Conservation (phyloP, 2,329 filamentous ascomycete genomes). For the Xylaria sp. region DNA sequence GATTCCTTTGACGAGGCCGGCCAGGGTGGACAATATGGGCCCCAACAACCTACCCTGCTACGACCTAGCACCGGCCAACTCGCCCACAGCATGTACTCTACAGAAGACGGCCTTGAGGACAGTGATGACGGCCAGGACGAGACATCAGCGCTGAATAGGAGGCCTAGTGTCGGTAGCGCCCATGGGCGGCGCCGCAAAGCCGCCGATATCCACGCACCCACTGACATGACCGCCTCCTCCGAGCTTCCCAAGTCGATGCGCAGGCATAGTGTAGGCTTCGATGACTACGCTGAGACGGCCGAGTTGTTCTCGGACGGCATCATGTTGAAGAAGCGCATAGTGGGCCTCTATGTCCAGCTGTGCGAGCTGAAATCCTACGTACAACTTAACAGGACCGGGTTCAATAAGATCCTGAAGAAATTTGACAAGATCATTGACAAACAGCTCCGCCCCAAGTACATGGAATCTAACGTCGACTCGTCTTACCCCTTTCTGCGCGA, state of each 20-base stretch:
- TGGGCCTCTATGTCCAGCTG: conserved; percentile 86
- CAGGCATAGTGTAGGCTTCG: conserved; percentile 71
- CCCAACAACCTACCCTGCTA: conserved; percentile 34
- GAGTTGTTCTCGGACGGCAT: conserved; percentile 72
- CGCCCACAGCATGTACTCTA: conserved; percentile 53
- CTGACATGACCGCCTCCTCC: conserved; percentile 66
- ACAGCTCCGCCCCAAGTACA: conserved; percentile 77
- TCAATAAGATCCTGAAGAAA: conserved; percentile 96
- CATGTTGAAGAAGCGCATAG: conserved; percentile 89
- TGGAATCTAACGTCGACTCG: conserved; percentile 73
- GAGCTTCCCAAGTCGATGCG: conserved; percentile 63
- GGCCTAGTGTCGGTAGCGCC: conserved; percentile 45
- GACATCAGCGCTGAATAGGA: conserved; percentile 57
- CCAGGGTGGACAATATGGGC: conserved; percentile 46
- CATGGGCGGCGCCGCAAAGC: conserved; percentile 46
- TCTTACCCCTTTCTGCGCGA: conserved; percentile 81
- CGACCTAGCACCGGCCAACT: conserved; percentile 42
- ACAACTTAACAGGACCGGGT: conserved; percentile 95
- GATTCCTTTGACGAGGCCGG: conserved; percentile 67
- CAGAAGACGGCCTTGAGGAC: conserved; percentile 65
- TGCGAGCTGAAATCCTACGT: conserved; percentile 96
- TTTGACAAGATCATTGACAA: conserved; percentile 95
- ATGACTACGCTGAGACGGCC: conserved; percentile 79
- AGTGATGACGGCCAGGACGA: conserved; percentile 58
- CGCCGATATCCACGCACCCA: conserved; percentile 48